Percentiles rank a stretch among this genome's conserved stretches.
Evolutionary conservation across 176 grass and related monocot genomes (phyloP).

Genomic region (Oropetium thomaeum): DNA sequence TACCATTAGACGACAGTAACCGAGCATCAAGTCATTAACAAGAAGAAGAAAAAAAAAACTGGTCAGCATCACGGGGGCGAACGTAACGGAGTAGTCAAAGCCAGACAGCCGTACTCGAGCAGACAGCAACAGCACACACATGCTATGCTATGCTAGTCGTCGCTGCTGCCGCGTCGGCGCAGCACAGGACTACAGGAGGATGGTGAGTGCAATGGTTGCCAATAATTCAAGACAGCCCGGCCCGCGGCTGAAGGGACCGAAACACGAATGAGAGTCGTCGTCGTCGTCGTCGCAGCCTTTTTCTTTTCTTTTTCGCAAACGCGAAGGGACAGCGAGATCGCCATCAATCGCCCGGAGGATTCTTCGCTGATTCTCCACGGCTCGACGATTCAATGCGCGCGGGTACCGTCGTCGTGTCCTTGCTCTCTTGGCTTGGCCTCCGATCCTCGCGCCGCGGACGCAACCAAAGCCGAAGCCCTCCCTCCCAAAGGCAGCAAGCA

Average conservation of each 20-base stretch:
- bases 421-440: too few species aligned
- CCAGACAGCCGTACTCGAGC: conserved; percentile 11
- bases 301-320: neutral
- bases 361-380: neutral
- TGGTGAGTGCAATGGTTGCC: too few species aligned
- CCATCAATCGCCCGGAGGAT: neutral
- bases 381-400: neutral
- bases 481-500: too few species aligned
- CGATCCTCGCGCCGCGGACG: conserved; percentile 6
- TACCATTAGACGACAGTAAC: conserved; percentile 8
- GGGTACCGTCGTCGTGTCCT: neutral
- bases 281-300: too few species aligned
- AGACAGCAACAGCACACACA: conserved; percentile 6
- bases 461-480: too few species aligned
- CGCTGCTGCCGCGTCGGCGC: neutral
- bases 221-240: conserved; percentile 32
- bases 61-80: conserved; percentile 2
- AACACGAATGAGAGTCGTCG: neutral
- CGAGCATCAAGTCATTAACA: neutral
- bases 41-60: too few species aligned
- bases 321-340: neutral
- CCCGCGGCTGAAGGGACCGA: neutral
- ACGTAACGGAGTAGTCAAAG: conserved; percentile 17
- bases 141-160: too few species aligned
- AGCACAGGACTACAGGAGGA: neutral